phyloP scores from a whole-genome alignment of 1,284 basidiomycete genomes.

The Taiwanofungus camphoratus region DNA sequence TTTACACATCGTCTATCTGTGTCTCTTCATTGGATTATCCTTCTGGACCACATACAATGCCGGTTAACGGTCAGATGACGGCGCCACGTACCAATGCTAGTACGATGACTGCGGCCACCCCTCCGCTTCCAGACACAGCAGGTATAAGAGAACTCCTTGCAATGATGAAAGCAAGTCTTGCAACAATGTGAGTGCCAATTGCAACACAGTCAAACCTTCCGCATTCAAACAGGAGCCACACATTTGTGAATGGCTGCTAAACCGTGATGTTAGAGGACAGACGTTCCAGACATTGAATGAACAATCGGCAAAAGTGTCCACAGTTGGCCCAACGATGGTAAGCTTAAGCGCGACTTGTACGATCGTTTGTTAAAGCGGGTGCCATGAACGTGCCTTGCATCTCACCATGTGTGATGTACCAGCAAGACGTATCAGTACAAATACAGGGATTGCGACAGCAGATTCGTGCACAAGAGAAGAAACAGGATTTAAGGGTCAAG shows the following conservation, averaged over 20 bases:
- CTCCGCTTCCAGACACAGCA: slow-evolving; percentile 9
- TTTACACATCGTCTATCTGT: not conserved
- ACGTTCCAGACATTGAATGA: slow-evolving; percentile 27
- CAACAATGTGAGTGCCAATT: slow-evolving; percentile 15
- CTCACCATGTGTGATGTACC: not conserved
- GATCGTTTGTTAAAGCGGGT: not conserved
- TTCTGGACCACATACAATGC: not conserved
- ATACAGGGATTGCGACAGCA: slow-evolving; percentile 28
- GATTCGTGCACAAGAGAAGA: slow-evolving; percentile 32
- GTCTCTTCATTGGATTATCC: not conserved
- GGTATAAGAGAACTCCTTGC: slow-evolving; percentile 19
- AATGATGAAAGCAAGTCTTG: slow-evolving; percentile 17
- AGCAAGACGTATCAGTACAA: slow-evolving; percentile 29
- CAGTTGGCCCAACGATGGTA: slow-evolving; percentile 28
- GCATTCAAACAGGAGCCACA: not conserved
- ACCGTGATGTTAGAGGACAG: slow-evolving; percentile 19
- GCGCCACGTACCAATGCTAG: not conserved
- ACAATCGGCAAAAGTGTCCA: slow-evolving; percentile 26
- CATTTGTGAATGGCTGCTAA: not conserved
- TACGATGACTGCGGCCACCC: no score
- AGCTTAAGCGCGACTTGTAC: not conserved
- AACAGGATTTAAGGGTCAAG: slow-evolving; percentile 29
- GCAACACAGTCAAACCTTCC: not conserved
- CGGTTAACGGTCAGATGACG: not conserved
- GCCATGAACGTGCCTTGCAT: no score